These are phyloP conservation scores for Pleurotus salmoneostramineus DNA, from an alignment of 768 basidiomycete species.

Conservation along the genomic window DNA sequence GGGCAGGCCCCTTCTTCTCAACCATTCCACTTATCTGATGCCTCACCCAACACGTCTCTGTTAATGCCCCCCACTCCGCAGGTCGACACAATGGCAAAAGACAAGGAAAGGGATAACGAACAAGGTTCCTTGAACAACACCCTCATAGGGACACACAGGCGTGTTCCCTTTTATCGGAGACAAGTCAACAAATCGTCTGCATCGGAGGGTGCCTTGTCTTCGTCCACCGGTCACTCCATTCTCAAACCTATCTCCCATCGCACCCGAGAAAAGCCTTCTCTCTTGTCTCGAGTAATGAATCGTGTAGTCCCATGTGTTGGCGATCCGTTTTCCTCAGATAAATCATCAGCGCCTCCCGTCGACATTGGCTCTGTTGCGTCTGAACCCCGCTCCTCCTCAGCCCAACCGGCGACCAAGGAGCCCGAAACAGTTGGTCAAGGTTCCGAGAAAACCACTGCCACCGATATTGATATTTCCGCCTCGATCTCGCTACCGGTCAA, in stretches of 20 bases:
- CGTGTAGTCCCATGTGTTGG: constrained; percentile 33
- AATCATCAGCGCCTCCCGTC: background rate
- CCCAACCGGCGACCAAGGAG: background rate
- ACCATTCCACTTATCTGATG: constrained; percentile 9
- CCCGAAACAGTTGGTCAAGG: background rate
- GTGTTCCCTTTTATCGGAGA: constrained; percentile 41
- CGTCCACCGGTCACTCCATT: constrained; percentile 27
- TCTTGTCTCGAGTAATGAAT: constrained; percentile 29
- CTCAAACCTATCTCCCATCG: constrained; percentile 9
- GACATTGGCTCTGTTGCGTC: constrained; percentile 1
- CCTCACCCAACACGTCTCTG: background rate
- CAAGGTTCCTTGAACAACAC: constrained; percentile 37
- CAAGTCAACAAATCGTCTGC: constrained; percentile 31
- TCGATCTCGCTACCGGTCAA: background rate
- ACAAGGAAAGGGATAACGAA: constrained; percentile 30
- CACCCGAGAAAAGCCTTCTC: constrained; percentile 19
- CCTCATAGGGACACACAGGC: constrained; percentile 30
- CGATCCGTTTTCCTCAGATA: constrained; percentile 9
- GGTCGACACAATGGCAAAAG: constrained; percentile 14
- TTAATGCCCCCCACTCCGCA: constrained; percentile 12
- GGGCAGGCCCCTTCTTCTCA: constrained; percentile 19
- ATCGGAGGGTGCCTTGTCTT: constrained; percentile 29
- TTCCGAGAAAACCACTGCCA: background rate
- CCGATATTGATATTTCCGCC: background rate
- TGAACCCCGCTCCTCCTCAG: constrained; percentile 1